phyloP scores from a whole-genome alignment of 2,329 filamentous ascomycete genomes.

The Lachnellula cervina region DNA sequence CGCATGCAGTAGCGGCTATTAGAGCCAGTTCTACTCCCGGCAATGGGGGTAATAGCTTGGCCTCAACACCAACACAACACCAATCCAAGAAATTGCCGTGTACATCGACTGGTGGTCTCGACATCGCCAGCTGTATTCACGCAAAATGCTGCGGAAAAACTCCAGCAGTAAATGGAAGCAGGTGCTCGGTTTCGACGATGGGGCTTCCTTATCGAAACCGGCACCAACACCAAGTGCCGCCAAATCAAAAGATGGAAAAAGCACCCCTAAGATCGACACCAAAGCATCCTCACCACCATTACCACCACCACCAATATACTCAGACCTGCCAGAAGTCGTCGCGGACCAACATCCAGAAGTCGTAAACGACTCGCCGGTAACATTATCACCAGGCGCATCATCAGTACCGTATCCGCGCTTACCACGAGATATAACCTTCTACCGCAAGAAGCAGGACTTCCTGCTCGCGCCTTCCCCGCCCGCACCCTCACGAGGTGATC shows the following conservation, averaged over 20 bases:
- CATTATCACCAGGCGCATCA: neutral
- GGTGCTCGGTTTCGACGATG: conserved; percentile 28
- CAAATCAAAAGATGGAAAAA: too few relatives aligned
- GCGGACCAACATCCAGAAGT: neutral
- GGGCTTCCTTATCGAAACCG: neutral
- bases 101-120: neutral
- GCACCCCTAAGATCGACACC: neutral
- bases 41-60: neutral
- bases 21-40: too few relatives aligned
- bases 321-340: conserved; percentile 9
- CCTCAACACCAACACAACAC: neutral
- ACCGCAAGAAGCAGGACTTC: conserved; percentile 19
- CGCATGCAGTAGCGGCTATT: too few relatives aligned
- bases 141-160: conserved; percentile 16
- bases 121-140: neutral
- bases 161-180: conserved; percentile 28
- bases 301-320: neutral
- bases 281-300: neutral
- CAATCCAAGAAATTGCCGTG: neutral
- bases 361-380: neutral
- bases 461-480: conserved; percentile 22
- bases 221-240: neutral
- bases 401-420: conserved; percentile 17
- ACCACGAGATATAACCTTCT: conserved; percentile 25
- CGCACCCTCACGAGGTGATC: conserved; percentile 16